phyloP scores from a whole-genome alignment of 2,329 filamentous ascomycete species.

The Neonectria punicea region DNA sequence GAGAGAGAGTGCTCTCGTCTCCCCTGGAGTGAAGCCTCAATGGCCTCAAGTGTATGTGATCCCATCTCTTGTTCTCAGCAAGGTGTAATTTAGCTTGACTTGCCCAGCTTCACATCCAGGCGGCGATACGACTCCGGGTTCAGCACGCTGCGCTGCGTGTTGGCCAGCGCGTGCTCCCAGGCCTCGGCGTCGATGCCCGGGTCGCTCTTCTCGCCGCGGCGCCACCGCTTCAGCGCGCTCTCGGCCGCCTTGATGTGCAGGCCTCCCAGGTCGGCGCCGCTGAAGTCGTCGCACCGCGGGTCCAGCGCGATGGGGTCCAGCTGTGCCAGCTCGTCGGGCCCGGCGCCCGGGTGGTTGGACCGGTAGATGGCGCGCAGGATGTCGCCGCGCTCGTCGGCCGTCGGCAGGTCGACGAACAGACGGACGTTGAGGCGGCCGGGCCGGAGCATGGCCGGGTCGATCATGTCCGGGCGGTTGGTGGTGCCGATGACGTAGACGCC shows the following conservation, averaged over 20 bases:
- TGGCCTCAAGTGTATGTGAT: background rate
- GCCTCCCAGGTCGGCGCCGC: conserved; percentile 70
- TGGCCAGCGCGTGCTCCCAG: conserved; percentile 63
- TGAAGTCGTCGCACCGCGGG: conserved; percentile 78
- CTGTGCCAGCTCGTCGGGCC: conserved; percentile 60
- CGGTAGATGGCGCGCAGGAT: conserved; percentile 78
- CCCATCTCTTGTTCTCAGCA: background rate
- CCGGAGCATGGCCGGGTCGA: conserved; percentile 93
- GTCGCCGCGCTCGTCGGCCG: conserved; percentile 80
- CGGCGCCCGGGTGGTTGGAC: conserved; percentile 50
- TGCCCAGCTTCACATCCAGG: conserved; percentile 38
- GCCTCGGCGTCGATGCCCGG: conserved; percentile 52
- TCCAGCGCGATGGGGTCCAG: conserved; percentile 75
- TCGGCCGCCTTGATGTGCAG: conserved; percentile 61
- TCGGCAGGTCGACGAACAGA: conserved; percentile 90
- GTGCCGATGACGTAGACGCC: conserved; percentile 96
- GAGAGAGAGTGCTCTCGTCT: background rate
- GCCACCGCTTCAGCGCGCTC: conserved; percentile 57
- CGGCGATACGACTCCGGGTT: conserved; percentile 57
- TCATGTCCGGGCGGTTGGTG: conserved; percentile 95
- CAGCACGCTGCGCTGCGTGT: conserved; percentile 62
- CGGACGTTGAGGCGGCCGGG: conserved; percentile 88
- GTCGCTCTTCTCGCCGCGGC: conserved; percentile 42
- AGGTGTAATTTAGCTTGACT: conserved; percentile 14
- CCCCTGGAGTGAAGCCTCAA: background rate